Evolutionary conservation across 2,329 filamentous ascomycete genomes (phyloP).

Genomic region (Paraphoma chrysanthemicola): DNA sequence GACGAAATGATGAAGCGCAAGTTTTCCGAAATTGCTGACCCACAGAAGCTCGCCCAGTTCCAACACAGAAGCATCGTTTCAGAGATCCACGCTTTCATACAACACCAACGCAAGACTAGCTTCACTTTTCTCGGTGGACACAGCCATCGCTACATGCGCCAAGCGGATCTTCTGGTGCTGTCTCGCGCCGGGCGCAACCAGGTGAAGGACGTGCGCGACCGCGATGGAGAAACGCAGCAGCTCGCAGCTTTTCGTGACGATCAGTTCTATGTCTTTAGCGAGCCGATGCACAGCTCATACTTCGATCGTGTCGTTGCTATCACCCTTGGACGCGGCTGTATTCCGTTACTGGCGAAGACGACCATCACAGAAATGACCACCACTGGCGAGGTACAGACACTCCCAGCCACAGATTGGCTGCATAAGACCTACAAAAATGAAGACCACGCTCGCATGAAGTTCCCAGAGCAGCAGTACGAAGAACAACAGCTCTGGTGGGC

Average conservation of each 20-base stretch:
- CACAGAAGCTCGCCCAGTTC: background rate
- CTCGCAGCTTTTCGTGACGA: background rate
- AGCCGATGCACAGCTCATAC: background rate
- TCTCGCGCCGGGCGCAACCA: background rate
- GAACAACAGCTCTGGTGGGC: slow-evolving; percentile 23
- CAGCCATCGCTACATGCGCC: slow-evolving; percentile 13
- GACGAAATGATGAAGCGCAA: background rate
- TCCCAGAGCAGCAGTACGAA: slow-evolving; percentile 10
- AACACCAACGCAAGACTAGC: slow-evolving; percentile 15
- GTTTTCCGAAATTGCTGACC: too few species aligned
- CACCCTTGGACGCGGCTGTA: background rate
- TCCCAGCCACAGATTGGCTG: slow-evolving; percentile 12
- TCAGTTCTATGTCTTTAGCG: slow-evolving; percentile 14
- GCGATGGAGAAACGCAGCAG: background rate
- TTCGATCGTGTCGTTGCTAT: slow-evolving; percentile 7
- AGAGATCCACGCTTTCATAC: slow-evolving; percentile 13
- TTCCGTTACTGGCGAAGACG: background rate
- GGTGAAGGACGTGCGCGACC: background rate
- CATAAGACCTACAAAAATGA: slow-evolving; percentile 13
- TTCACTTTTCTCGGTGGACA: slow-evolving; percentile 19
- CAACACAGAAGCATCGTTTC: slow-evolving; percentile 2
- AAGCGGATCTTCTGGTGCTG: slow-evolving; percentile 11
- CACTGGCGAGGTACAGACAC: background rate
- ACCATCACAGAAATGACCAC: background rate
- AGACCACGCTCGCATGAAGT: slow-evolving; percentile 8